Conservation (phyloP, 768 basidiomycete species). For the Rhodotorula toruloides region DNA sequence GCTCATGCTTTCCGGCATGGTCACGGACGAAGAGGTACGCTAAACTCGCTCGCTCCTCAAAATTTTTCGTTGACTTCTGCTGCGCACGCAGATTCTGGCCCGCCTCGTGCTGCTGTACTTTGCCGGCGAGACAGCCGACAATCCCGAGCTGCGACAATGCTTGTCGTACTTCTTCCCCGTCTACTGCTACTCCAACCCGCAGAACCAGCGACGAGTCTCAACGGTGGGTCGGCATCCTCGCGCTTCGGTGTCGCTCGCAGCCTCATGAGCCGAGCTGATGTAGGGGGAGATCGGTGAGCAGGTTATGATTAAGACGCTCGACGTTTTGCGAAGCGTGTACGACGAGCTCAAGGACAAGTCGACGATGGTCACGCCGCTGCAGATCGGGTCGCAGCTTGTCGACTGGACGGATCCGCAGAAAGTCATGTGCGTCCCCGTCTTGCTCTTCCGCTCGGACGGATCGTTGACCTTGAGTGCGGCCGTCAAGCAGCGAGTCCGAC, state of each 20-base stretch:
- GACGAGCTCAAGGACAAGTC: constrained; percentile 48
- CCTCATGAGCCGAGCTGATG: background rate
- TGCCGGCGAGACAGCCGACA: constrained; percentile 71
- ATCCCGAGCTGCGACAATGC: constrained; percentile 78
- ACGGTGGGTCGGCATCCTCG: background rate
- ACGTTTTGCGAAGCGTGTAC: constrained; percentile 45
- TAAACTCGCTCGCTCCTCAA: no score
- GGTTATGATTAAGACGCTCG: constrained; percentile 48
- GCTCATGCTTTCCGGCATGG: constrained; percentile 69
- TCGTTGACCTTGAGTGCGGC: background rate
- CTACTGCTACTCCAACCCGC: constrained; percentile 72
- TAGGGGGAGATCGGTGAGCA: constrained; percentile 9
- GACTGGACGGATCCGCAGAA: constrained; percentile 53
- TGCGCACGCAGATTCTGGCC: constrained; percentile 53
- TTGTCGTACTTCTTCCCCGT: constrained; percentile 78
- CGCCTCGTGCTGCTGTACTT: constrained; percentile 62
- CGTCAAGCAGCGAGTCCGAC: constrained; percentile 44
- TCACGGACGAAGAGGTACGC: constrained; percentile 64
- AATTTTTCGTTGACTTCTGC: no score
- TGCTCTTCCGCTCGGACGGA: background rate
- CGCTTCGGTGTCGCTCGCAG: background rate
- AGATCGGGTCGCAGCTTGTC: constrained; percentile 49
- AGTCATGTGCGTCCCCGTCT: constrained; percentile 45
- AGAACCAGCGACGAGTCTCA: constrained; percentile 69
- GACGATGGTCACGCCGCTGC: constrained; percentile 46